Conservation (phyloP, 257 asterid genomes). For the Buddleja alternifolia region DNA sequence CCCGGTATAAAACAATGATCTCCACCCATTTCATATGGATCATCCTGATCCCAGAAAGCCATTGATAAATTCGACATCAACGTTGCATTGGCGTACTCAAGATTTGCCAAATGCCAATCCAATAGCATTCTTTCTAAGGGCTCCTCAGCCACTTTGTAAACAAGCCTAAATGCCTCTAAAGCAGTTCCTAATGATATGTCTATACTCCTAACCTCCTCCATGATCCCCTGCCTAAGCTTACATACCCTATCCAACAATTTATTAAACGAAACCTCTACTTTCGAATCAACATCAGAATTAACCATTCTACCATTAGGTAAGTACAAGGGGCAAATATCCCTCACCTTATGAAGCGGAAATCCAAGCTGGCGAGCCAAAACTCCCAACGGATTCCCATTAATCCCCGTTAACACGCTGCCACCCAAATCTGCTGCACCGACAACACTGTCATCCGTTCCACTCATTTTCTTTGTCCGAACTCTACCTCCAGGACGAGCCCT, state of each 20-base stretch:
- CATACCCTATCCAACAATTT: constrained; percentile 94
- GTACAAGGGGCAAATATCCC: constrained; percentile 92
- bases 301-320: constrained; percentile 87
- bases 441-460: constrained; percentile 52
- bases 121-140: constrained; percentile 87
- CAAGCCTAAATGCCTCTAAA: constrained; percentile 83
- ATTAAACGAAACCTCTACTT: constrained; percentile 83
- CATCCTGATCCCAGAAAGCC: constrained; percentile 99
- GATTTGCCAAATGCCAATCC: constrained; percentile 99
- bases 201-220: constrained; percentile 80
- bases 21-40: constrained; percentile 98
- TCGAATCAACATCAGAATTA: constrained; percentile 80
- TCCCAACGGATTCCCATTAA: constrained; percentile 93
- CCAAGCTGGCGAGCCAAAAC: constrained; percentile 93
- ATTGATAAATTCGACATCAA: constrained; percentile 89
- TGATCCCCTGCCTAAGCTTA: constrained; percentile 89
- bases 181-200: constrained; percentile 88
- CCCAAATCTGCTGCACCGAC: constrained; percentile 94
- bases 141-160: constrained; percentile 86
- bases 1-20: constrained; percentile 99
- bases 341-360: constrained; percentile 90
- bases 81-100: constrained; percentile 95
- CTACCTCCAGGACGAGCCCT: constrained; percentile 88
- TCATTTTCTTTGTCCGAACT: constrained; percentile 82
- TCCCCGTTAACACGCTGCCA: constrained; percentile 95